Evolutionary conservation across 192 early-diverging fungal species (phyloP), one percentile per base, ranked within the genome.

Genomic region (Gamsiella multidivaricata): DNA sequence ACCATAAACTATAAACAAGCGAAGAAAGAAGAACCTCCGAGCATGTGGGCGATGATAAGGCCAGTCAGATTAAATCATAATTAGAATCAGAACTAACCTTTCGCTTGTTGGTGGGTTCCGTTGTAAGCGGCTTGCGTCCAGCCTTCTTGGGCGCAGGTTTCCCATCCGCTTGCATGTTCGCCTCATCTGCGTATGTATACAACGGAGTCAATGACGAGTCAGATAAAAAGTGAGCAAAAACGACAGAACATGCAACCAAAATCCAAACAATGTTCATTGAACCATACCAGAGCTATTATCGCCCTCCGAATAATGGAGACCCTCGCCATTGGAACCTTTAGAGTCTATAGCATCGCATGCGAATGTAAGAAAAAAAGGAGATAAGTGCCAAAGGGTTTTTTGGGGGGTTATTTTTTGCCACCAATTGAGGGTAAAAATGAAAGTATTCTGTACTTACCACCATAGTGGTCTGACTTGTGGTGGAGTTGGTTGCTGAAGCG

Each of bases 81-180:
- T n/a, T 26, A 26, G 28, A 26, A 53, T 6, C 22, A 29, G 5
- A 32, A 29, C 23, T 26, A 64, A 78, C 74, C 66, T 78, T 78
- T 61, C 74, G 74, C 54, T 78, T 78, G 47, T 78, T 78, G 32
- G 74, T 78, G 5, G 74, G 87, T 52, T 87, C 86, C 17, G 85
- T 88, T 3, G 81, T 85, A 33, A 91, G 81, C 12, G 87, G 87
- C 70, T 89, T 89, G 45, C 90, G 70, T 7, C 90, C 90, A 10
- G 90, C 85, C 41, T 85, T 86, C 56, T 86, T 87, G 23, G 70
- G 67, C 47, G 81, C 83, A 36, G 80, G 82, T 43, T 80, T 81
- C 43, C 84, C 82, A 20, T 84, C 82, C 2, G 53, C 54, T 1
- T 59, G 54, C 8, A 66, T 52, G 60, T 59, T 41, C 2, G 59